Percentiles rank a stretch among this genome's conserved stretches.
phyloP scores from a whole-genome alignment of 2,329 filamentous ascomycete genomes.

The Penicillium sp. region DNA sequence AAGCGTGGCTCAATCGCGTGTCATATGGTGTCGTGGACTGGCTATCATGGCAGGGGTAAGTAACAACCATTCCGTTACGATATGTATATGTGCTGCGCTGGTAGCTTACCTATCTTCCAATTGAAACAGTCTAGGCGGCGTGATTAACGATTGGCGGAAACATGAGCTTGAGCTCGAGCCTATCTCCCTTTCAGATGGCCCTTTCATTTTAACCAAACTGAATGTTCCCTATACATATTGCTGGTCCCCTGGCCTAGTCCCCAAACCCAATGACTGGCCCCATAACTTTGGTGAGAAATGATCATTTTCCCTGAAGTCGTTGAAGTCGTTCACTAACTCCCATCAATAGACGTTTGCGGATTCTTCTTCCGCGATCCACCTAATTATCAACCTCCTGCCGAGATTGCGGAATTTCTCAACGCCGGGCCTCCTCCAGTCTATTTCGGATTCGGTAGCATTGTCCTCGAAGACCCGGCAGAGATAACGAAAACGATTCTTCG shows the following conservation, averaged over 20 bases:
- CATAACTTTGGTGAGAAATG: not conserved
- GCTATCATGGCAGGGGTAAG: slow-evolving; percentile 48
- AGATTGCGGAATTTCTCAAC: slow-evolving; percentile 44
- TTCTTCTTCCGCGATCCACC: slow-evolving; percentile 43
- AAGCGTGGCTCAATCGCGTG: slow-evolving; percentile 40
- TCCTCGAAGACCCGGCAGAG: slow-evolving; percentile 48
- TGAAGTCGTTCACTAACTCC: not conserved
- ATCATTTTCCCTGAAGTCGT: too few relatives aligned
- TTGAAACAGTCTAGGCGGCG: slow-evolving; percentile 34
- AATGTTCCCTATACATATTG: slow-evolving; percentile 42
- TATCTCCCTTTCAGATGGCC: slow-evolving; percentile 32
- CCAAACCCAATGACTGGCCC: slow-evolving; percentile 38
- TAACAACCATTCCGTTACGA: not conserved
- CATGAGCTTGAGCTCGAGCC: slow-evolving; percentile 37
- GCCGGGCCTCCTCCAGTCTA: slow-evolving; percentile 52
- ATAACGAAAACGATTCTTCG: slow-evolving; percentile 48
- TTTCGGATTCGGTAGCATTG: slow-evolving; percentile 57
- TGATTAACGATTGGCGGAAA: slow-evolving; percentile 43
- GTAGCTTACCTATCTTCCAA: not conserved
- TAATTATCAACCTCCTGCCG: slow-evolving; percentile 36
- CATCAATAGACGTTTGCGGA: slow-evolving; percentile 34
- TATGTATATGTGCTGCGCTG: fast-evolving
- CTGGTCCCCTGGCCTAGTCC: slow-evolving; percentile 40
- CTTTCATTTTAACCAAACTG: slow-evolving; percentile 31
- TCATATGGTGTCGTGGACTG: slow-evolving; percentile 47